Conservation (phyloP, 768 basidiomycete species). For the Phlegmacium glaucopus region DNA sequence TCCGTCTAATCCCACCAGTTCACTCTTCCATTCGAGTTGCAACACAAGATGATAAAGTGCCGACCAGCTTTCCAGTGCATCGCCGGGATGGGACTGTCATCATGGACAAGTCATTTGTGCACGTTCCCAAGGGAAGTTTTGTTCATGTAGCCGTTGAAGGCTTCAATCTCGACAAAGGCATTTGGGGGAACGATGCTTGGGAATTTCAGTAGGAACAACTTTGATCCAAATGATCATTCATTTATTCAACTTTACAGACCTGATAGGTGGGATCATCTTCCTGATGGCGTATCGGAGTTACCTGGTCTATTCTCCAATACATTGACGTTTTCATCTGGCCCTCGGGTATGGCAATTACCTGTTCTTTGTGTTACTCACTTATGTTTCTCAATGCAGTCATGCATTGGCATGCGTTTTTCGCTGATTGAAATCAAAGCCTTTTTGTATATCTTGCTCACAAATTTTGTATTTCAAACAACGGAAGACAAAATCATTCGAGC, state of each 20-base stretch:
- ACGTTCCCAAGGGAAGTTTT: slow-evolving; percentile 64
- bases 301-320: slow-evolving; percentile 74
- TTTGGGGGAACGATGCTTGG: slow-evolving; percentile 85
- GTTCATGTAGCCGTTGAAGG: slow-evolving; percentile 80
- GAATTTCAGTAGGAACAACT: slow-evolving; percentile 61
- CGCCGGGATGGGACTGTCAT: slow-evolving; percentile 42
- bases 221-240: background rate
- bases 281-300: slow-evolving; percentile 59
- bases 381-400: no score
- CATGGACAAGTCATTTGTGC: slow-evolving; percentile 38
- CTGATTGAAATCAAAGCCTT: slow-evolving; percentile 83
- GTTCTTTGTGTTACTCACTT: background rate
- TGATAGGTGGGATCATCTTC: slow-evolving; percentile 77
- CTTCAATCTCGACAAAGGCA: slow-evolving; percentile 70
- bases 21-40: slow-evolving; percentile 82
- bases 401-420: slow-evolving; percentile 67
- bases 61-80: slow-evolving; percentile 62
- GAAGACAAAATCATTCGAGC: slow-evolving; percentile 51
- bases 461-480: slow-evolving; percentile 59
- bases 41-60: slow-evolving; percentile 73
- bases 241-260: slow-evolving; percentile 43
- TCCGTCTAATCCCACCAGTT: slow-evolving; percentile 79
- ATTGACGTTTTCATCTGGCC: slow-evolving; percentile 77
- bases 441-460: slow-evolving; percentile 63
- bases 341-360: slow-evolving; percentile 51